Evolutionary conservation across 306 rosid species (phyloP).

Genomic region (Cicer bijugum): DNA sequence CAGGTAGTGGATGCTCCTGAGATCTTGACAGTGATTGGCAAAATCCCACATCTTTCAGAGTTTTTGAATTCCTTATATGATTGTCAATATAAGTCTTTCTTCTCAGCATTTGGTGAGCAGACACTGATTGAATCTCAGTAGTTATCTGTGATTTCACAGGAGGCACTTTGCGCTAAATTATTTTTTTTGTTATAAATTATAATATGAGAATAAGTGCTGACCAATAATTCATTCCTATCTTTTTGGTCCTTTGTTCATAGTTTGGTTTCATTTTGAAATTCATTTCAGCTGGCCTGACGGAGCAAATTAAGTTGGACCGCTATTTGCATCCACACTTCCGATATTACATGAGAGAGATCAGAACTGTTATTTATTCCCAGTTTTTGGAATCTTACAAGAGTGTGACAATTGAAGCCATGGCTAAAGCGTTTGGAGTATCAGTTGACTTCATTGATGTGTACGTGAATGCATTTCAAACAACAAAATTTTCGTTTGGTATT

Average conservation of each 20-base stretch:
- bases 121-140: neutral
- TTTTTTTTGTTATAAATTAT: conserved; percentile 11
- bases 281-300: conserved; percentile 80
- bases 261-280: conserved; percentile 34
- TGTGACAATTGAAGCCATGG: conserved; percentile 96
- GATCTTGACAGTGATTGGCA: conserved; percentile 91
- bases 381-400: conserved; percentile 97
- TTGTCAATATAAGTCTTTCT: conserved; percentile 87
- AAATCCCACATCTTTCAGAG: conserved; percentile 79
- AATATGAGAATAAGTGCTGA: conserved; percentile 31
- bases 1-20: conserved; percentile 98
- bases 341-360: conserved; percentile 93
- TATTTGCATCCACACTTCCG: conserved; percentile 93
- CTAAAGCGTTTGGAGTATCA: conserved; percentile 93
- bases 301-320: conserved; percentile 91
- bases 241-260: conserved; percentile 27
- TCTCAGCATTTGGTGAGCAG: conserved; percentile 87
- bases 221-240: conserved; percentile 11
- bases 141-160: neutral
- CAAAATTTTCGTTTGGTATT: conserved; percentile 3
- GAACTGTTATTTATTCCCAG: conserved; percentile 88
- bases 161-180: conserved; percentile 11
- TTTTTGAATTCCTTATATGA: conserved; percentile 84
- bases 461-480: conserved; percentile 44
- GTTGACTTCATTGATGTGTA: conserved; percentile 95